Conservation (phyloP, 805 yeast species). For the Candida cerambycidarum region DNA sequence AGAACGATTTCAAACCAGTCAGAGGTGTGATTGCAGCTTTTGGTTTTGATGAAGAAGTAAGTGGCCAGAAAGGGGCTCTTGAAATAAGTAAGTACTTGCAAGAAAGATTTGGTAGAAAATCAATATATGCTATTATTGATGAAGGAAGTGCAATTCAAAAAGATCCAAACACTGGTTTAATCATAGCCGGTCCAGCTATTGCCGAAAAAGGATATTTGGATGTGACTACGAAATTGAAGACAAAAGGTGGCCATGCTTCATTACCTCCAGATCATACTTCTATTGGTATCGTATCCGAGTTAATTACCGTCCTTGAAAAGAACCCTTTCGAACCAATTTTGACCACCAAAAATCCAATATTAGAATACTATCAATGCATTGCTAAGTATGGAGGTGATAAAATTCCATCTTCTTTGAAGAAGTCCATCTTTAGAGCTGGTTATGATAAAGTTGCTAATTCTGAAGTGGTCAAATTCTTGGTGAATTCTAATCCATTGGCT, state of each 20-base stretch:
- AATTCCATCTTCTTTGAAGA: constrained; percentile 21
- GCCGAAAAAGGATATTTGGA: constrained; percentile 52
- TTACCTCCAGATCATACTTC: constrained; percentile 81
- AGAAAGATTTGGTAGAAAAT: constrained; percentile 58
- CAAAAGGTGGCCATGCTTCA: constrained; percentile 81
- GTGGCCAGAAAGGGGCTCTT: constrained; percentile 63
- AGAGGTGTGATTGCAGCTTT: constrained; percentile 64
- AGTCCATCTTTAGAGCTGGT: constrained; percentile 36
- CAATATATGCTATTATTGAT: constrained; percentile 65
- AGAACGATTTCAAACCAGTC: constrained; percentile 53
- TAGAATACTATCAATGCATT: constrained; percentile 57
- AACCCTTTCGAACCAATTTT: constrained; percentile 52
- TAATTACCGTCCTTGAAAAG: constrained; percentile 55
- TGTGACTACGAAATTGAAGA: constrained; percentile 45
- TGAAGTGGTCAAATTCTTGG: constrained; percentile 16
- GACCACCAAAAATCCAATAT: constrained; percentile 57
- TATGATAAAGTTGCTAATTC: constrained; percentile 24
- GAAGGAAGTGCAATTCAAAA: constrained; percentile 51
- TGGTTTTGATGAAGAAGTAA: constrained; percentile 80
- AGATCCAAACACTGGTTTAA: constrained; percentile 47
- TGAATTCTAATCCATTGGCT: constrained; percentile 24
- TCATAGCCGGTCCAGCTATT: constrained; percentile 49
- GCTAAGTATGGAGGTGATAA: constrained; percentile 48
- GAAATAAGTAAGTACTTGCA: constrained; percentile 47
- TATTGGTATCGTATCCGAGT: constrained; percentile 68